Percentiles rank a stretch among this genome's conserved stretches.
These are phyloP conservation scores for Ampelocalamus luodianensis DNA, from an alignment of 176 grass and related monocot species.

Conservation along the genomic window DNA sequence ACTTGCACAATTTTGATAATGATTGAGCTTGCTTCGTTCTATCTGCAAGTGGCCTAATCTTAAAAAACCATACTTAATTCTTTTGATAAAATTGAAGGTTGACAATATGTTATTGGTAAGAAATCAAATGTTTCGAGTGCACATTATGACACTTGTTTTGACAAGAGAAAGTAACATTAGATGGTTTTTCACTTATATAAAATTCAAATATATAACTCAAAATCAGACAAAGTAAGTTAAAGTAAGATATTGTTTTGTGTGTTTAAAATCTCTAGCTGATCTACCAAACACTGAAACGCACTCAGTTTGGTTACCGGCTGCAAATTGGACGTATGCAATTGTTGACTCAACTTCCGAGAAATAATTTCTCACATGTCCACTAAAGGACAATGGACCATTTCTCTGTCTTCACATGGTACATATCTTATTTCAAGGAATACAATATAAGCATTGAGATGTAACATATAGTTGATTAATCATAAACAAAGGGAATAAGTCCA, in stretches of 20 bases:
- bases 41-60: neutral
- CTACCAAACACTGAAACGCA: neutral
- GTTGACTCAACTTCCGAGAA: neutral
- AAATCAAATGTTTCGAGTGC: neutral
- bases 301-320: neutral
- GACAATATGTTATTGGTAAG: neutral
- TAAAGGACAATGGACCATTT: neutral
- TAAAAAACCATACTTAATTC: neutral
- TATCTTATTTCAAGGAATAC: neutral
- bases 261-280: neutral
- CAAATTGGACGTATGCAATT: neutral
- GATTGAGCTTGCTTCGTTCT: neutral
- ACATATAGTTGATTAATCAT: too few relatives aligned
- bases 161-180: neutral
- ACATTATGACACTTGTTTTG: neutral
- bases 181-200: neutral
- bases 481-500: too few relatives aligned
- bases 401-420: neutral
- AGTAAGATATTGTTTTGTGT: neutral
- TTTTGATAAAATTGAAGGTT: neutral
- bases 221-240: neutral
- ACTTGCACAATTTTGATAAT: neutral
- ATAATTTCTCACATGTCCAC: neutral
- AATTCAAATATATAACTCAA: neutral
- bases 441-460: neutral